Evolutionary conservation across 1,139 yeast genomes (phyloP).

Genomic region (Debaryomyces psychrophilus): DNA sequence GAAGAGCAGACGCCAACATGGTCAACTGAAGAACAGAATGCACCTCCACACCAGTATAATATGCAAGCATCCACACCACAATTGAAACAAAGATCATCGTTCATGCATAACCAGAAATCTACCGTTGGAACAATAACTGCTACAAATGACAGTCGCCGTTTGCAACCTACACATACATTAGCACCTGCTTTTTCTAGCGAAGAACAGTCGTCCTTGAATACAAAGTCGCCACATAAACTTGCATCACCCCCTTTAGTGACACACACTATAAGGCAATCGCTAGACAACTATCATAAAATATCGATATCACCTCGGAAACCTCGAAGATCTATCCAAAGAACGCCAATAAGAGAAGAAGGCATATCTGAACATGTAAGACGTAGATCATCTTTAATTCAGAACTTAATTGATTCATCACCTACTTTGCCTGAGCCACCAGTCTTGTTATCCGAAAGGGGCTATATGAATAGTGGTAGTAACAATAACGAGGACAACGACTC

Average conservation of each 20-base stretch:
- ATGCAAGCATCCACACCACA: slow-evolving; percentile 44
- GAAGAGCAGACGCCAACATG: slow-evolving; percentile 45
- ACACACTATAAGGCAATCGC: slow-evolving; percentile 39
- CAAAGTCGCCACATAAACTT: slow-evolving; percentile 13
- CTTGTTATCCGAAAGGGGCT: slow-evolving; percentile 38
- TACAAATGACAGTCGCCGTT: slow-evolving; percentile 28
- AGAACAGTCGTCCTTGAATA: slow-evolving; percentile 14
- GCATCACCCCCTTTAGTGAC: slow-evolving; percentile 18
- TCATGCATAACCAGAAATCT: slow-evolving; percentile 8
- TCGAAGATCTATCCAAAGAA: slow-evolving; percentile 22
- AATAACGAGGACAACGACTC: slow-evolving; percentile 10
- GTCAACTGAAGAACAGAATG: slow-evolving; percentile 36
- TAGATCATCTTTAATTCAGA: slow-evolving; percentile 47
- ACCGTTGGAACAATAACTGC: slow-evolving; percentile 16
- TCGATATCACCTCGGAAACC: slow-evolving; percentile 36
- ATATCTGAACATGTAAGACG: slow-evolving; percentile 23
- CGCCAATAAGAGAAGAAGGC: slow-evolving; percentile 23
- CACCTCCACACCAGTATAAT: slow-evolving; percentile 18
- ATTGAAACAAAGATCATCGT: slow-evolving; percentile 22
- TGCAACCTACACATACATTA: slow-evolving; percentile 28
- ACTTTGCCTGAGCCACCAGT: slow-evolving; percentile 53
- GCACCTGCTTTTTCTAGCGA: slow-evolving; percentile 18
- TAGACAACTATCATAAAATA: slow-evolving; percentile 40
- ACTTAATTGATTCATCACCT: slow-evolving; percentile 53
- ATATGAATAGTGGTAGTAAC: slow-evolving; percentile 13